Evolutionary conservation across 1,284 basidiomycete species (phyloP), one percentile per base, ranked within the genome.

Genomic region (Coniferiporia weirii): DNA sequence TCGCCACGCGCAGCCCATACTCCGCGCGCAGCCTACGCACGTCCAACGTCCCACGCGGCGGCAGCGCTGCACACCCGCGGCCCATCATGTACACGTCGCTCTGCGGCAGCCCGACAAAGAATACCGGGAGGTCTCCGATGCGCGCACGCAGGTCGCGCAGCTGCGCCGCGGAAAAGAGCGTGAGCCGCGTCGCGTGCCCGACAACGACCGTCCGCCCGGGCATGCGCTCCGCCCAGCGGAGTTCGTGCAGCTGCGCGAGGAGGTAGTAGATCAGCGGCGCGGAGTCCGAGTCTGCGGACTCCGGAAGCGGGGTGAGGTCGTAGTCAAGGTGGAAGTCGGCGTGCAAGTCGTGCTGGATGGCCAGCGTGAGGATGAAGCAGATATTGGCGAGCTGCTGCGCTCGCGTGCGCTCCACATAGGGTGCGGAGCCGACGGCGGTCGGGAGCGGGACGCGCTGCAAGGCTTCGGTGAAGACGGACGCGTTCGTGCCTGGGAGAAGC

Each of bases 41-140:
- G 57, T 80, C 75, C 48, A 86, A 74, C 27, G 83, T 82, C 56
- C 80, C 73, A 60, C 82, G 71, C 27, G 79, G 80, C 8, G 74
- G 38, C 9, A 40, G 38, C 12, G 3, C 9, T 7, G 46, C 1
- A 27, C 19, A 13, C 27, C 46, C 52, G 22, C 80, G 72, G 15
- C 82, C 83, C 73, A 83, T 82, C 79, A 85, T 85, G 69, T 85
- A 87, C 66, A 84, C 72, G 63, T 87, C 83, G 60, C 79, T 84
- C 65, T 84, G 82, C 8, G 82, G 84, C 9, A 86, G 72, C 1
- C 79, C 77, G 5, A 86, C 78, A 47, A 86, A 75, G 57, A 73
- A 72, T 52, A 84, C 72, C 1, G 81, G 79, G 19, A 82, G 71
- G 38, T 70, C 32, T n/a, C 40, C 49, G 32, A 62, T 52, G 19